These are phyloP conservation scores for Pelargonium myrrhifolium DNA, from an alignment of 441 rosid genomes.

Conservation along the genomic window DNA sequence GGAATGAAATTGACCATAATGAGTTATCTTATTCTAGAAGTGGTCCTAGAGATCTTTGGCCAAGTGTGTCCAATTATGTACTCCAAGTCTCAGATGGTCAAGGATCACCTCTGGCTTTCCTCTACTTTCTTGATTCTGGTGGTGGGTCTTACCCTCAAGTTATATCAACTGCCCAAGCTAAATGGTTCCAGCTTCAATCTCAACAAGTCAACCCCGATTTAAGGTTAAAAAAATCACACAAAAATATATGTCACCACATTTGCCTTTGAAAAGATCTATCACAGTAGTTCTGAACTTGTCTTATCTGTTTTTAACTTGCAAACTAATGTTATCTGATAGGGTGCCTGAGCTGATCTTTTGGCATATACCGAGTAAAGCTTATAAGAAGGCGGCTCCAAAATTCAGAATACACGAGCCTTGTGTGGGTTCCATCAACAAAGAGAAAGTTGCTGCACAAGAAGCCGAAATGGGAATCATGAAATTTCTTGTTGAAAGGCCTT, in stretches of 20 bases:
- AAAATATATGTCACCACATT: too few species aligned
- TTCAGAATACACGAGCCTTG: conserved; percentile 49
- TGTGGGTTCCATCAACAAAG: conserved; percentile 75
- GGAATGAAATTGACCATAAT: conserved; percentile 38
- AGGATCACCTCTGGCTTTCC: conserved; percentile 29
- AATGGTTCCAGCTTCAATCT: conserved; percentile 59
- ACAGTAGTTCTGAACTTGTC: not conserved
- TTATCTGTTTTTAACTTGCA: not conserved
- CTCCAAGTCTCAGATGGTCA: conserved; percentile 34
- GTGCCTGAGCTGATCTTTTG: conserved; percentile 83
- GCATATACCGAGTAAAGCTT: conserved; percentile 87
- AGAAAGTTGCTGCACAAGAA: conserved; percentile 67
- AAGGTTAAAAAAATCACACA: conserved; percentile 51
- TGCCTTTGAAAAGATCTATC: not conserved
- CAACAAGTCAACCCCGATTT: conserved; percentile 53
- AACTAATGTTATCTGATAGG: conserved; percentile 27
- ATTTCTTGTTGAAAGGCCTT: conserved; percentile 46
- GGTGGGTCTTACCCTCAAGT: conserved; percentile 81
- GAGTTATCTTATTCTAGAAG: conserved; percentile 37
- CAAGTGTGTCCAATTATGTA: conserved; percentile 71
- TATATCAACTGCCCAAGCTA: conserved; percentile 61
- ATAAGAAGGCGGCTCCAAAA: conserved; percentile 60
- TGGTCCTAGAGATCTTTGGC: conserved; percentile 70
- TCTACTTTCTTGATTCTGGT: conserved; percentile 87
- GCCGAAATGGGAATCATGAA: conserved; percentile 68